Evolutionary conservation across 768 basidiomycete species (phyloP), one percentile per base, ranked within the genome.

Genomic region (Suillus subaureus): DNA sequence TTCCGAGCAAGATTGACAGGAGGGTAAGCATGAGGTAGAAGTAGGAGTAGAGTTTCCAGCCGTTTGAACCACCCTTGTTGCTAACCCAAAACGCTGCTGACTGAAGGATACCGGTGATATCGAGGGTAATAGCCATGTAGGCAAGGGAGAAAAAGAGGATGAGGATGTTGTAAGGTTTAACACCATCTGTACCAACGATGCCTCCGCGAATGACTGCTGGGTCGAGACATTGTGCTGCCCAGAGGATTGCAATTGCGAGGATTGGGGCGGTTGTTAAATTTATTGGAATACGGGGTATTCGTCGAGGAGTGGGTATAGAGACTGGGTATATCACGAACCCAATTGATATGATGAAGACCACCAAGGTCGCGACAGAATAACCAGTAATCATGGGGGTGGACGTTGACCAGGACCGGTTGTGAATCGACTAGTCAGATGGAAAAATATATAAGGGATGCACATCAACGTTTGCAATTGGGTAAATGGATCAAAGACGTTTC

Each of bases 111-210:
- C 97, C 97, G 0, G 95, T 95, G 9, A 90, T 85, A 71, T 98
- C 97, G 49, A 98, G 83, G 0, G 96, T 93, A 40, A 97, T 90
- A 6, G 95, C 89, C 82, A 97, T 90, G 78, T 98, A 98, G 0
- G 96, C 94, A 58, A 97, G 82, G 3, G 92, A 93, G 70, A 94
- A 88, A 79, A 99, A 98, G 1, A 99, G 80, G 31, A 94, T 93
- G 75, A 99, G 86, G 68, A 99, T 96, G 74, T 97, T 93, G 72
- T 96, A 93, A 0, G 96, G 96, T 69, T 91, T 87, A 31, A 98
- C 85, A 4, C 90, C 90, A 65, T 89, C 89, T 0, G 83, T 81
- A 7, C 91, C 91, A 13, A 96, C 87, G 61, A 97, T 93, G 1
- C 96, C 96, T 66, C 85, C 78, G 18, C 89, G 83, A 45, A 97